Percentiles rank a stretch among this genome's conserved stretches.
Evolutionary conservation across 2,329 filamentous ascomycete species (phyloP).

Genomic region (Aspergillus intermedius): DNA sequence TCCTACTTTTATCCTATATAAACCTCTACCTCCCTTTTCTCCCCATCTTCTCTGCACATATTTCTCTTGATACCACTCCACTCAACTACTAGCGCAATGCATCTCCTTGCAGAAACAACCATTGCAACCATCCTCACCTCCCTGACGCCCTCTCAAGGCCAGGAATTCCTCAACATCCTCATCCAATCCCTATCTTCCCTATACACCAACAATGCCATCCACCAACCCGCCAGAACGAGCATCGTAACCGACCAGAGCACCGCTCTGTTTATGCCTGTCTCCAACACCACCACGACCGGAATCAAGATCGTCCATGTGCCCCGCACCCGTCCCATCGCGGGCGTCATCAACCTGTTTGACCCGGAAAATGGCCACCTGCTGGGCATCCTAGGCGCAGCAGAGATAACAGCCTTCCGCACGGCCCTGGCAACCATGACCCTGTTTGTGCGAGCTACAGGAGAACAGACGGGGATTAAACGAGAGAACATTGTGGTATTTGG

Average conservation of each 20-base stretch:
- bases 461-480: constrained; percentile 12
- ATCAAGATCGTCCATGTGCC: constrained; percentile 64
- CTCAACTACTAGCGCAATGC: constrained; percentile 18
- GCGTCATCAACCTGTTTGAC: constrained; percentile 63
- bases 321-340: constrained; percentile 44
- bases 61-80: background rate
- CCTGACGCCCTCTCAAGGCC: constrained; percentile 27
- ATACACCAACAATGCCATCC: constrained; percentile 24
- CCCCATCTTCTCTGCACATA: too few species aligned
- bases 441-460: constrained; percentile 40
- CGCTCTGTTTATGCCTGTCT: constrained; percentile 70
- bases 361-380: constrained; percentile 52
- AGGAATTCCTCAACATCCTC: constrained; percentile 30
- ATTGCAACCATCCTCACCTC: constrained; percentile 28
- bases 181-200: constrained; percentile 24
- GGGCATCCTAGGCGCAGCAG: constrained; percentile 65
- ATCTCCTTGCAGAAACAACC: constrained; percentile 28
- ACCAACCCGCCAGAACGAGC: constrained; percentile 39
- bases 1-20: background rate
- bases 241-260: constrained; percentile 42
- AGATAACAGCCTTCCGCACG: constrained; percentile 74
- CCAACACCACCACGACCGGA: constrained; percentile 56
- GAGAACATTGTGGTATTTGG: constrained; percentile 43
- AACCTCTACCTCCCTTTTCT: background rate
- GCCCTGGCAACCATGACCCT: constrained; percentile 65